Evolutionary conservation across 371 early-diverging fungal species (phyloP).

Genomic region (Fennellomyces sp.): DNA sequence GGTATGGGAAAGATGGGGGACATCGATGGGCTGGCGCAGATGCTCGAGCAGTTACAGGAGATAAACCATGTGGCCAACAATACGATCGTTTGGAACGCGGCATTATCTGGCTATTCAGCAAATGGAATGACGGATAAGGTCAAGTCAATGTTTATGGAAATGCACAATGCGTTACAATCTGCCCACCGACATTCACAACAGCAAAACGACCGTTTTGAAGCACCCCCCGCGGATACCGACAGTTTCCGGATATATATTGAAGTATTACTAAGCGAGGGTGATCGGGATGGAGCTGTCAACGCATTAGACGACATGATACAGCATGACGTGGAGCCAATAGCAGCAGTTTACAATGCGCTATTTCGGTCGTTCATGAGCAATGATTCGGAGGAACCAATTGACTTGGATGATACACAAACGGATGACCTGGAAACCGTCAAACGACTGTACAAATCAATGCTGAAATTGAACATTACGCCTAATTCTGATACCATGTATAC

Average conservation of each 20-base stretch:
- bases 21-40: constrained; percentile 32
- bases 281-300: constrained; percentile 21
- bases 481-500: constrained; percentile 52
- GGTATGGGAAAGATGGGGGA: constrained; percentile 42
- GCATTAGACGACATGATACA: constrained; percentile 22
- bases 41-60: constrained; percentile 24
- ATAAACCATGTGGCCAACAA: constrained; percentile 17
- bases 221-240: constrained; percentile 35
- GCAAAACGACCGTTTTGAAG: background rate
- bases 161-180: constrained; percentile 14
- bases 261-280: constrained; percentile 19
- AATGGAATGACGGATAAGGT: constrained; percentile 28
- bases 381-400: background rate
- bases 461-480: constrained; percentile 28
- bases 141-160: constrained; percentile 27
- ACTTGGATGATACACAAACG: background rate
- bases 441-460: constrained; percentile 30
- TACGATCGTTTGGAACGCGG: constrained; percentile 41
- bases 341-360: constrained; percentile 36
- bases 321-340: constrained; percentile 24
- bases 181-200: too few species aligned
- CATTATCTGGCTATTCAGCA: constrained; percentile 34
- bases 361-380: constrained; percentile 33
- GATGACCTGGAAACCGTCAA: constrained; percentile 11
- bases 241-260: constrained; percentile 43